Base-by-base conservation (phyloP, 31 red algal genomes). In the Asparagopsis taxiformis region DNA sequence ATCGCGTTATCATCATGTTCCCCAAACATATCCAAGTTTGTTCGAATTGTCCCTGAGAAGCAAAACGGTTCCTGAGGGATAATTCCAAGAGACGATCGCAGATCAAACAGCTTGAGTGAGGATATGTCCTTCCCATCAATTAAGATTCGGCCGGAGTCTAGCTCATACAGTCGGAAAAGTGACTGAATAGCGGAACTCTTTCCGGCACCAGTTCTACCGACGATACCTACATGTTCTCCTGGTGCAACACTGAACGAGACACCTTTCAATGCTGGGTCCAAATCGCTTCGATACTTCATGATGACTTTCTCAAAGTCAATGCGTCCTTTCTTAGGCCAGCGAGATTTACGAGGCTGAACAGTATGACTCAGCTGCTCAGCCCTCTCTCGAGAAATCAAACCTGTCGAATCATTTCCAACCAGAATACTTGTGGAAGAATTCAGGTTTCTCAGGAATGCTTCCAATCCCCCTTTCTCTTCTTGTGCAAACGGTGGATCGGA, bases 161-260 rank as follows among this genome's bases (percentile, higher is more conserved):
- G 71, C 55, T 93, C 90, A n/a, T 90, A 81, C 8, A 94, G 54
- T 39, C 97, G 83, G 69, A 99, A 95, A 0, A 99, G 62, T n/a
- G 64, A 90, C 33, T 84, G 71, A 37, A 93, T 85, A 1, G 91
- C 71, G 25, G 82, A 90, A 60, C 79, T 87, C 69, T 99, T 99
- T 35, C 97, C 97, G 9, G 92, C 92, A 44, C 97, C 97, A 41
- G 97, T 99, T n/a, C 97, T 59, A 16, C 97, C 97, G 16, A 92
- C 83, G 68, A 95, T 89, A 26, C 97, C 97, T 24, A 99, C 65
- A 22, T 90, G 89, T 55, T 95, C 80, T 20, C 97, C 97, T 16
- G 84, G 70, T 10, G 60, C 31, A 44, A 90, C 66, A 2, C 31
- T 50, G 67, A 99, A 95, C 3, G 83, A 87, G 16, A 99, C 79